Conservation (phyloP, 805 yeast species). For the Millerago galiae region DNA sequence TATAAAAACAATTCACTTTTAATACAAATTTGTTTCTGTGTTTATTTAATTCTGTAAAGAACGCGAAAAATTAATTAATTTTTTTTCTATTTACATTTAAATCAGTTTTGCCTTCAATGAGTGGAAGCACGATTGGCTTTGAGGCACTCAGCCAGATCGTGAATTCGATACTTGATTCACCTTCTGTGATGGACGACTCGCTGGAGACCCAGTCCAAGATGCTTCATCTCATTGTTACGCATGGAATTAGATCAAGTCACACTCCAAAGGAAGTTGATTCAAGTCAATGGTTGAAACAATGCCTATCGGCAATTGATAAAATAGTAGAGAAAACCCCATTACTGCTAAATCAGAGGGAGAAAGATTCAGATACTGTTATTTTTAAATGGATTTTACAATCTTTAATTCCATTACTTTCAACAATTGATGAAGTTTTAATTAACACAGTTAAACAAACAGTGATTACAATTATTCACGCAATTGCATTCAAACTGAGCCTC, state of each 20-base stretch:
- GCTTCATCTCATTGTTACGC: constrained; percentile 17
- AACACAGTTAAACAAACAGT: constrained; percentile 16
- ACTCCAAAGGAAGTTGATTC: constrained; percentile 3
- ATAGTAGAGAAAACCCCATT: constrained; percentile 18
- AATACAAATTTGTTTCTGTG: too few species aligned
- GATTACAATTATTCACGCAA: constrained; percentile 17
- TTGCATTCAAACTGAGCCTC: constrained; percentile 15
- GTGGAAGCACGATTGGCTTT: neutral
- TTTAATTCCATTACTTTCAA: constrained; percentile 14
- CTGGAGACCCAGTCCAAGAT: constrained; percentile 16
- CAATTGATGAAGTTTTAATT: constrained; percentile 9
- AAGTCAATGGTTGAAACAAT: constrained; percentile 13
- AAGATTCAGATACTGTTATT: constrained; percentile 2
- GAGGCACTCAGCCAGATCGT: constrained; percentile 17
- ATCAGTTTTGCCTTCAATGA: neutral
- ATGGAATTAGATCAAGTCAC: constrained; percentile 15
- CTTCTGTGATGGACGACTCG: constrained; percentile 10
- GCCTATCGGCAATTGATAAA: constrained; percentile 18
- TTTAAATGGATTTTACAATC: constrained; percentile 20
- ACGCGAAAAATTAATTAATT: neutral
- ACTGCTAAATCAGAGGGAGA: constrained; percentile 12
- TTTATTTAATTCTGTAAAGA: too few species aligned
- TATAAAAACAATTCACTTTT: neutral
- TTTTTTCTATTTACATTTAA: too few species aligned
- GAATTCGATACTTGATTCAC: neutral